These are phyloP conservation scores for Limonomyces culmigenus DNA, from an alignment of 1,284 basidiomycete species.

Conservation along the genomic window DNA sequence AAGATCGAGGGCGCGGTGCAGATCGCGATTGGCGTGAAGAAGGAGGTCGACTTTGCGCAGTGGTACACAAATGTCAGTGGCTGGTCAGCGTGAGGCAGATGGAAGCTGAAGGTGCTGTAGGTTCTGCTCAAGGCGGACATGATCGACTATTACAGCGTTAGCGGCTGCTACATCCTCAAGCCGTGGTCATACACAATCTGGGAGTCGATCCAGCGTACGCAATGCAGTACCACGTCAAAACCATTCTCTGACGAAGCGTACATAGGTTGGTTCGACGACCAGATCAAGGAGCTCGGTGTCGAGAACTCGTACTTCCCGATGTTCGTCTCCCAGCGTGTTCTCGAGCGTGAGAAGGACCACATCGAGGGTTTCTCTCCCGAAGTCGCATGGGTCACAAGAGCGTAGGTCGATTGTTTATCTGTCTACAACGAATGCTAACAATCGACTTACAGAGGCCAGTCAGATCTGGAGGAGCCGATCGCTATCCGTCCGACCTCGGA, in stretches of 20 bases:
- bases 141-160: slow-evolving; percentile 98
- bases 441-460: slow-evolving; percentile 79
- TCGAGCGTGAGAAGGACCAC: slow-evolving; percentile 97
- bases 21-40: slow-evolving; percentile 88
- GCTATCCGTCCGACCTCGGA: slow-evolving; percentile 97
- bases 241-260: neutral
- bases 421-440: too few species aligned
- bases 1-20: slow-evolving; percentile 80
- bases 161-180: slow-evolving; percentile 96
- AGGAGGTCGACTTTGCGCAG: slow-evolving; percentile 83
- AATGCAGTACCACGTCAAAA: neutral
- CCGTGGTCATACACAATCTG: slow-evolving; percentile 97
- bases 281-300: slow-evolving; percentile 90
- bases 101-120: slow-evolving; percentile 23
- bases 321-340: slow-evolving; percentile 88
- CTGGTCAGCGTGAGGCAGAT: slow-evolving; percentile 4
- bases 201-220: slow-evolving; percentile 82
- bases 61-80: slow-evolving; percentile 86
- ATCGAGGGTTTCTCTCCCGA: slow-evolving; percentile 99
- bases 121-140: slow-evolving; percentile 98
- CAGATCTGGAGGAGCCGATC: slow-evolving; percentile 92
- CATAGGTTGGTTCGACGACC: slow-evolving; percentile 76
- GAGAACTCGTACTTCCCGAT: slow-evolving; percentile 99
- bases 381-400: slow-evolving; percentile 97
- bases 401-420: slow-evolving; percentile 50